Base-by-base conservation (phyloP, 2,329 filamentous ascomycete species). In the Aspergillus awamori region DNA sequence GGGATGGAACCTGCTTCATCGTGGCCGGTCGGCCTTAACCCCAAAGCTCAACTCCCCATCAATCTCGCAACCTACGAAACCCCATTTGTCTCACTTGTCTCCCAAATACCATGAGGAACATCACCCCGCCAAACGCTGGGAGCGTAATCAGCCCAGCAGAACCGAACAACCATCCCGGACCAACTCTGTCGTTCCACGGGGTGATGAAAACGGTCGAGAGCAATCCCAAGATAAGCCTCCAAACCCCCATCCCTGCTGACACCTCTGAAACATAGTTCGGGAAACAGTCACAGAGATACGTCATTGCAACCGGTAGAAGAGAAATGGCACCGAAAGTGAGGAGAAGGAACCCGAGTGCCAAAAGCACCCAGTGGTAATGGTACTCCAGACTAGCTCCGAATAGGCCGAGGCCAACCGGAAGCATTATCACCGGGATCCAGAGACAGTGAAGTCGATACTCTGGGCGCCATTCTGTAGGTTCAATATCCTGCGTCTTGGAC, bases 331-430 rank as follows among this genome's bases (percentile, higher is more conserved):
- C 74, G 45, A 81, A 72, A 4, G 73, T 77, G 8, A 80, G 70
- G 10, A 81, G 61, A 47, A 80, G 77, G n/a, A 74, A 72, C 0
- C 69, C 78, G 17, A 81, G 61, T 0, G 77, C 78, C 6, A 81
- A 70, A 0, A 80, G 72, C 65, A 74, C 72, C 65, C 74, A 81
- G 57, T 78, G 75, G 4, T 77, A 61, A 57, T 79, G 74, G 54
- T 80, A 76, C 60, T 80, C 69, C n/a, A 81, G 65, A 0, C 70
- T 72, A 1, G 74, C 73, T 8, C 79, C 79, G 33, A 74, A 74
- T 20, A 77, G 67, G 1, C 75, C 75, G 33, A 76, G 60, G 2
- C 72, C 73, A 39, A 74, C 67, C 1, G 73, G 69, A n/a, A 72
- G 58, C 33, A 76, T 47, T 8, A 72, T 58, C 52, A 64, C 67